Base-by-base conservation (phyloP, 371 early-diverging fungal species). In the Phascolomyces articulosus region DNA sequence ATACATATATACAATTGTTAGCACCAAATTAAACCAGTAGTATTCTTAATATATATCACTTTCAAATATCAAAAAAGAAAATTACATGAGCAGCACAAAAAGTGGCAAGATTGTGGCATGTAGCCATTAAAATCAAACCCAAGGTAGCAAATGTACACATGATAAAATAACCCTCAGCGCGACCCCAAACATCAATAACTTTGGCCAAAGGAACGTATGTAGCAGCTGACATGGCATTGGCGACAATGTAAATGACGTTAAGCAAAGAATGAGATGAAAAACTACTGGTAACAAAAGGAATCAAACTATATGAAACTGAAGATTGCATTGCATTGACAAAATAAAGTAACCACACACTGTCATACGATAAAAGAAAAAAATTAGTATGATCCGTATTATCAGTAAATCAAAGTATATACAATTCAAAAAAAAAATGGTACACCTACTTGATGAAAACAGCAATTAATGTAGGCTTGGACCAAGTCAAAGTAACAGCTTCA, bases 11-110 rank as follows among this genome's bases (percentile, higher is more conserved):
- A n/a, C n/a, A n/a, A n/a, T n/a, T n/a, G n/a, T n/a, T n/a, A n/a
- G n/a, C n/a, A n/a, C n/a, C n/a, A n/a, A n/a, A n/a, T n/a, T n/a
- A n/a, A n/a, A n/a, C n/a, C n/a, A n/a, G n/a, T n/a, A n/a, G n/a
- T n/a, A n/a, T n/a, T n/a, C n/a, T n/a, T n/a, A n/a, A n/a, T n/a
- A n/a, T 34, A 21, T 34, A 41, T n/a, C 4, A 47, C 29, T 16
- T 10, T 55, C 1, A 15, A 18, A 23, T 16, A 10, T 20, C 13
- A 11, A 41, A 7, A 3, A 44, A 38, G 6, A 44, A n/a, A 44
- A 60, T 51, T 69, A 69, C 69, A 69, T 69, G 64, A 40, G 67
- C 67, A 48, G 67, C 67, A 49, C 67, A 67, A 27, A 67, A 67
- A 40, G 67, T 67, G 26, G 67, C 47, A 28, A 66, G 66, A 23